phyloP scores from a whole-genome alignment of 2,329 filamentous ascomycete species.

The Fusarium keratoplasticum region DNA sequence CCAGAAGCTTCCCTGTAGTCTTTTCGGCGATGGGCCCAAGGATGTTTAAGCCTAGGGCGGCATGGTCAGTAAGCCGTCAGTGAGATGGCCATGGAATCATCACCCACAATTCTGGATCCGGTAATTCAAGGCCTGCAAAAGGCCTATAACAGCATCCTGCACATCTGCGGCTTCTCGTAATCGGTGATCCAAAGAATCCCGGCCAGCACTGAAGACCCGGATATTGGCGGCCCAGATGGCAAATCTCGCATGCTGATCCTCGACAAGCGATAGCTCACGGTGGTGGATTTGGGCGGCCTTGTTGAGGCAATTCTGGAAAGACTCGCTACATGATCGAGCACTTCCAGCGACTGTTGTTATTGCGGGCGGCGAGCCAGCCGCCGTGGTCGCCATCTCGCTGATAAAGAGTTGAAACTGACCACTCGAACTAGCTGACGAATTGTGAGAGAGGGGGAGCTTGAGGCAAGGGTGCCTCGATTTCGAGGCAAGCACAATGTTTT shows the following conservation, averaged over 20 bases:
- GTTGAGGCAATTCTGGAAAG: conserved; percentile 4
- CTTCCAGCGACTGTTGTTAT: not conserved
- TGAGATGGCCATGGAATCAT: not conserved
- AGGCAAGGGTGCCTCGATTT: not conserved
- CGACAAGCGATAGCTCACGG: not conserved
- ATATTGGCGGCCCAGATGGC: not conserved
- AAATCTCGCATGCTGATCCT: not conserved
- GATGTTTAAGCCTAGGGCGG: not conserved
- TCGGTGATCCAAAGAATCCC: not conserved
- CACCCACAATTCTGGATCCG: not conserved
- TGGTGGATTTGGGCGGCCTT: not conserved
- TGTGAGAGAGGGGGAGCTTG: not conserved
- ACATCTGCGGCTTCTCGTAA: not conserved
- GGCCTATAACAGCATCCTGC: not conserved
- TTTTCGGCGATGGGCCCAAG: not conserved
- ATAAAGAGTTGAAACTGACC: not conserved
- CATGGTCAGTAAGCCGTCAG: not conserved
- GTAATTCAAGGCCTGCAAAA: not conserved
- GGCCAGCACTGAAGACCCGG: not conserved
- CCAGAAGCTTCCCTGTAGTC: not conserved
- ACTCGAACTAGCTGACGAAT: not conserved
- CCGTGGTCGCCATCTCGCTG: not conserved
- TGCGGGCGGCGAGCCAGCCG: not conserved
- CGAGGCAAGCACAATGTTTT: not conserved
- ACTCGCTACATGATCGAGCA: not conserved